Conservation (phyloP, 352 stramenopile genomes). For the Globisporangium nodosum region DNA sequence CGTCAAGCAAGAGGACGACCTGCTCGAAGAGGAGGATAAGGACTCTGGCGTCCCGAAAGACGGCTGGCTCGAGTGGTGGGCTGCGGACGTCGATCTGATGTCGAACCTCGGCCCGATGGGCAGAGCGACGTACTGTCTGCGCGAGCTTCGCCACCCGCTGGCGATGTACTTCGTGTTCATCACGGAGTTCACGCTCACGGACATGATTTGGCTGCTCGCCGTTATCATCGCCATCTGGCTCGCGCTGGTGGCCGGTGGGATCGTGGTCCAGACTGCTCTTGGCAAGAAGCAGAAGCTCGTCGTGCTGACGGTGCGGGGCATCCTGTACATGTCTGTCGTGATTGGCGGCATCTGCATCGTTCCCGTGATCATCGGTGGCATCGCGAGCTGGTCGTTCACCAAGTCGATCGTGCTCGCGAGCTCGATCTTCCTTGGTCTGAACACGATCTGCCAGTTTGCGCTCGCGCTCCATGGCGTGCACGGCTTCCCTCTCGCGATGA, state of each 20-base stretch:
- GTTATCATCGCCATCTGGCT: conserved; percentile 44
- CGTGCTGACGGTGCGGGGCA: conserved; percentile 46
- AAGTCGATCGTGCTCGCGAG: conserved; percentile 69
- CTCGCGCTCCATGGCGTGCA: conserved; percentile 63
- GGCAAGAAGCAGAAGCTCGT: conserved; percentile 57
- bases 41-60: conserved; percentile 48
- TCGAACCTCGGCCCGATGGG: conserved; percentile 56
- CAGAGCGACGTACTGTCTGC: conserved; percentile 68
- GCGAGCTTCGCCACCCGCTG: conserved; percentile 71
- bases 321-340: conserved; percentile 70
- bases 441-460: conserved; percentile 64
- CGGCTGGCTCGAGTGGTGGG: conserved; percentile 73
- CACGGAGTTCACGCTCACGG: conserved; percentile 49
- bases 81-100: conserved; percentile 68
- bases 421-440: conserved; percentile 64
- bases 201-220: conserved; percentile 41
- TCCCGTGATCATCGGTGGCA: conserved; percentile 48
- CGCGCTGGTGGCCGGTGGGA: conserved; percentile 49
- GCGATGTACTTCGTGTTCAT: conserved; percentile 83
- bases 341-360: conserved; percentile 50
- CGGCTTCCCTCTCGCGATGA: conserved; percentile 59
- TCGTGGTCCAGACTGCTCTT: conserved; percentile 36
- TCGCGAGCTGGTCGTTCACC: conserved; percentile 48
- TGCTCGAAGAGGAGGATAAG: conserved; percentile 21
- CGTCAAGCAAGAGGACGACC: conserved; percentile 35